Percentiles rank a stretch among this genome's conserved stretches.
phyloP scores from a whole-genome alignment of 73 alveolate genomes.

The Paramecium bursaria region DNA sequence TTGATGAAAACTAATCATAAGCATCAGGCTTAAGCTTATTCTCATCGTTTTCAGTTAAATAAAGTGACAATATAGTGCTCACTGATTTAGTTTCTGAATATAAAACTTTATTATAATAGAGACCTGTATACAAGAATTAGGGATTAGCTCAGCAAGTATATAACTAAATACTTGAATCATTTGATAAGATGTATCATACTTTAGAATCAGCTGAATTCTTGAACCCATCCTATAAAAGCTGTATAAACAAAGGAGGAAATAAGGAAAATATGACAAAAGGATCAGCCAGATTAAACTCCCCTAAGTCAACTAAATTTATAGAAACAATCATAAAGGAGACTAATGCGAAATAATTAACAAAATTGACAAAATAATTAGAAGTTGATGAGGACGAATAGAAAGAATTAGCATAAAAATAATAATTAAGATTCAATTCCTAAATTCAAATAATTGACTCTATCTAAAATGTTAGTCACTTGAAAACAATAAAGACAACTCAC shows the following conservation, averaged over 20 bases:
- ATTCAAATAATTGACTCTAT: background rate
- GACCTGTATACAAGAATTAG: slow-evolving; percentile 36
- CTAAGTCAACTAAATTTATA: slow-evolving; percentile 24
- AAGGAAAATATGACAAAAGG: slow-evolving; percentile 22
- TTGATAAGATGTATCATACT: slow-evolving; percentile 39
- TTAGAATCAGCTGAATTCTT: slow-evolving; percentile 22
- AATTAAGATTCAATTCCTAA: slow-evolving; percentile 17
- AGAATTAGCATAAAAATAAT: slow-evolving; percentile 10
- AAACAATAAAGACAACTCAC: slow-evolving; percentile 40
- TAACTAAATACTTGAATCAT: slow-evolving; percentile 15
- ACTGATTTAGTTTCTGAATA: slow-evolving; percentile 43
- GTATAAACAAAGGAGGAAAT: background rate
- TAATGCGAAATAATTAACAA: slow-evolving; percentile 5
- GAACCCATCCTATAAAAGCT: slow-evolving; percentile 36
- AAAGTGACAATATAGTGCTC: slow-evolving; percentile 40
- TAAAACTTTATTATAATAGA: background rate
- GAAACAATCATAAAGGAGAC: slow-evolving; percentile 39
- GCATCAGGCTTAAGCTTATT: slow-evolving; percentile 18
- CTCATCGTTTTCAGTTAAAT: slow-evolving; percentile 1
- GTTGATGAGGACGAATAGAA: slow-evolving; percentile 36
- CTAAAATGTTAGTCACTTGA: background rate
- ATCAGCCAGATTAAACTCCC: slow-evolving; percentile 15
- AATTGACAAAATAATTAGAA: slow-evolving; percentile 52
- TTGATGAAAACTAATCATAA: slow-evolving; percentile 25
- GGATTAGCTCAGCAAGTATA: slow-evolving; percentile 30